Evolutionary conservation across 768 basidiomycete genomes (phyloP), one percentile per base, ranked within the genome.

Genomic region (Trametes cingulata): DNA sequence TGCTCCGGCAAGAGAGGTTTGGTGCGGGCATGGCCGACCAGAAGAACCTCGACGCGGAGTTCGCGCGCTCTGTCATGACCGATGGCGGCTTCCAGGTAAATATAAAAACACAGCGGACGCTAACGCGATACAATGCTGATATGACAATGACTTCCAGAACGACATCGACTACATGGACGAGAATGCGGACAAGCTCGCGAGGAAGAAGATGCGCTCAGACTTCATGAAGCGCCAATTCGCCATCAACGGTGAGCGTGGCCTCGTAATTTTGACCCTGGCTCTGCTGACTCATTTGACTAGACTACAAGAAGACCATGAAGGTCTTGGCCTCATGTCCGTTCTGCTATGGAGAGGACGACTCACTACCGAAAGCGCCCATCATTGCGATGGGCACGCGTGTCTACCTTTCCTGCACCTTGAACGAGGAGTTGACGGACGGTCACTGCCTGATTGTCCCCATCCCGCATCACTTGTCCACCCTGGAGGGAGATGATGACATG

Each of bases 141-240:
- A 45, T 20, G 35, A 24, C 40, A 51, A 53, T 14, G 14, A 41
- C 56, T 41, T 10, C 12, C 56, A 94, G 90, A 88, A 90, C 64
- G 85, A 95, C 67, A 76, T 95, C 33, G 97, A 98, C 46, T 98
- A 98, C 66, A 88, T 97, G 63, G 97, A 99, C 65, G 97, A 98
- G 64, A 96, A 98, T 71, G 95, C 94, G 0, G 96, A 96, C 68
- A 88, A 87, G 65, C 80, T 98, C 0, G 93, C 91, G 39, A 80
- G 95, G 56, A 87, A 93, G 73, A 98, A 96, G 75, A 95, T 98
- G 92, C 90, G 95, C 52, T 86, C 88, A 4, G 96, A 98, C 68
- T 93, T 90, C 20, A 93, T 97, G 89, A 98, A 95, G 72, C 85
- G 95, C 45, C 91, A 94, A 65, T 99, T 98, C 72, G 97, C 97